Conservation (phyloP, 768 basidiomycete genomes). For the Chalciporus piperatus region DNA sequence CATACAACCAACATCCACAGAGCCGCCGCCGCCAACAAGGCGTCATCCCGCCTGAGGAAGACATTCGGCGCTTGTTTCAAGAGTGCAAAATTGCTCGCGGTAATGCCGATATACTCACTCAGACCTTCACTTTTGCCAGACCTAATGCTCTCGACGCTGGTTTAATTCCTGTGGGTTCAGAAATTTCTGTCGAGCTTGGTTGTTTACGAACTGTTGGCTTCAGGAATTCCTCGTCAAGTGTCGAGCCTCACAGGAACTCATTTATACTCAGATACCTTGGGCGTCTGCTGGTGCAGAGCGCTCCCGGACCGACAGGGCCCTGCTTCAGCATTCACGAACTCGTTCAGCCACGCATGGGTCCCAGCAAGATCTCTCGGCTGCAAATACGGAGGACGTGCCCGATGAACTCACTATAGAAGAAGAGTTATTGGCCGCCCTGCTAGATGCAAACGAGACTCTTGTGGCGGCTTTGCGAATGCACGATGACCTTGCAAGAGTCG, state of each 20-base stretch:
- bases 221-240: constrained; percentile 87
- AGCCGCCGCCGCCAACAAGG: constrained; percentile 25
- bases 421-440: constrained; percentile 65
- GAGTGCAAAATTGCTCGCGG: constrained; percentile 83
- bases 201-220: not conserved
- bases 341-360: constrained; percentile 20
- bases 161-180: constrained; percentile 59
- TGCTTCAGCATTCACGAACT: constrained; percentile 7
- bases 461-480: constrained; percentile 67
- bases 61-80: constrained; percentile 76
- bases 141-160: constrained; percentile 65
- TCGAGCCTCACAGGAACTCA: constrained; percentile 76
- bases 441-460: constrained; percentile 72
- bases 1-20: constrained; percentile 3
- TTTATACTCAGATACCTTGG: constrained; percentile 89
- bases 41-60: constrained; percentile 75
- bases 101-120: constrained; percentile 72
- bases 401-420: constrained; percentile 68
- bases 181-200: not conserved
- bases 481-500: constrained; percentile 74
- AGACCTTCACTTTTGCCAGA: constrained; percentile 65
- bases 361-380: constrained; percentile 18
- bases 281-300: constrained; percentile 79
- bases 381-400: constrained; percentile 32
- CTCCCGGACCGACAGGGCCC: constrained; percentile 43